Conservation (phyloP, 2,329 filamentous ascomycete genomes). For the Calonectria honghensis region DNA sequence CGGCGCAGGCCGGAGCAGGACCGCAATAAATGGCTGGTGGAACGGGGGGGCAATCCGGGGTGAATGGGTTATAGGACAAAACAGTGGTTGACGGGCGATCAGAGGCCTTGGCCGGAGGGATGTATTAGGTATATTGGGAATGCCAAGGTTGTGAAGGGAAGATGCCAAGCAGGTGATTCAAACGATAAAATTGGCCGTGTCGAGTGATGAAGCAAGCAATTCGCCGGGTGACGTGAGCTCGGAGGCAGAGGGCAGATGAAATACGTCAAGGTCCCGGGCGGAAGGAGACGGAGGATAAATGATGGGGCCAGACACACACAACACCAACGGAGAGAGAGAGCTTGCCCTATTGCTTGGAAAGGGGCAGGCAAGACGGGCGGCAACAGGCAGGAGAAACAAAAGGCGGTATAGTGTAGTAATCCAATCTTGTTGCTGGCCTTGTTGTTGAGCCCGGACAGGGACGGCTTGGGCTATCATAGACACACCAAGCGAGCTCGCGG, state of each 20-base stretch:
- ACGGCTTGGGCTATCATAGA: constrained; percentile 20
- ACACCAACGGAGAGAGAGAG: neutral
- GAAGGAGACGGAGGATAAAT: constrained; percentile 28
- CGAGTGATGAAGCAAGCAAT: constrained; percentile 23
- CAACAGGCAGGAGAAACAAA: constrained; percentile 6
- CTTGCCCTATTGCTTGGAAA: neutral
- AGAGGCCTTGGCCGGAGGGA: constrained; percentile 1
- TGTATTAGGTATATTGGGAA: constrained; percentile 14
- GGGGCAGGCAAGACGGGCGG: constrained; percentile 3
- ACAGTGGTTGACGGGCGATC: constrained; percentile 12
- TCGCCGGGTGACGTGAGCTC: constrained; percentile 17
- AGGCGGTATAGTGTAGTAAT: constrained; percentile 22
- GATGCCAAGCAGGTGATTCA: constrained; percentile 10
- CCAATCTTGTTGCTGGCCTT: constrained; percentile 13
- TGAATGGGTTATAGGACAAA: constrained; percentile 22
- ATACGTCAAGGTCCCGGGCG: constrained; percentile 34
- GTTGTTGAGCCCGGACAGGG: constrained; percentile 2
- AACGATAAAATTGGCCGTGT: constrained; percentile 2
- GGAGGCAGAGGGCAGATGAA: constrained; percentile 30
- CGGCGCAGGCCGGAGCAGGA: constrained; percentile 11
- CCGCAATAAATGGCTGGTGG: constrained; percentile 20
- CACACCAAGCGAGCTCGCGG: constrained; percentile 18
- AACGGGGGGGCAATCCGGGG: neutral
- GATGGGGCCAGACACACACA: constrained; percentile 7
- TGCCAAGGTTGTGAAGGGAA: constrained; percentile 19